Conservation (phyloP, 2,329 filamentous ascomycete genomes). For the Phialophora expanda region DNA sequence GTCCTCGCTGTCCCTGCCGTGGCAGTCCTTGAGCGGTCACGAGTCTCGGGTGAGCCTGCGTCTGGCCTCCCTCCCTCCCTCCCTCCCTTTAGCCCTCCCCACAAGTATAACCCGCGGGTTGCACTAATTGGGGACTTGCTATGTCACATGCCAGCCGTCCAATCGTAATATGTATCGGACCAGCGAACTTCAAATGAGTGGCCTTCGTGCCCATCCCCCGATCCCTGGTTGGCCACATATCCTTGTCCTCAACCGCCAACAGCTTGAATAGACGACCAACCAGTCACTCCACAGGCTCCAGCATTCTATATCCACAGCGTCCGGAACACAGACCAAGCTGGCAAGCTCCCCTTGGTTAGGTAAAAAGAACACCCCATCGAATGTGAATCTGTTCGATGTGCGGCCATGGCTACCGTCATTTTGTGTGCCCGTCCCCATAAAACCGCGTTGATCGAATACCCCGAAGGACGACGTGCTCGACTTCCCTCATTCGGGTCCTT, state of each 20-base stretch:
- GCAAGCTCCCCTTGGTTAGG: conserved; percentile 4
- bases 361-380: not conserved
- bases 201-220: not conserved
- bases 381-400: conserved; percentile 8
- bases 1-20: not conserved
- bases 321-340: conserved; percentile 10
- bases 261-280: conserved; percentile 12
- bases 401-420: conserved; percentile 9
- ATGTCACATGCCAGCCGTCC: not conserved
- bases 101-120: not conserved
- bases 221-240: not conserved
- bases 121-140: not conserved
- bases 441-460: not conserved
- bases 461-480: not conserved
- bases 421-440: not conserved
- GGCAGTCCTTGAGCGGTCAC: not conserved
- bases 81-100: not conserved
- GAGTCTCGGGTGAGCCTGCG: not conserved
- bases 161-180: not conserved
- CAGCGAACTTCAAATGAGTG: conserved; percentile 1
- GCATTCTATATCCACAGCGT: conserved; percentile 15
- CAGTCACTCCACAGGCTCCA: conserved; percentile 4
- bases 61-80: not conserved
- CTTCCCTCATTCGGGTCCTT: not conserved
- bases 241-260: not conserved